phyloP scores from a whole-genome alignment of 2,329 filamentous ascomycete species.

The Penicillium sp. region DNA sequence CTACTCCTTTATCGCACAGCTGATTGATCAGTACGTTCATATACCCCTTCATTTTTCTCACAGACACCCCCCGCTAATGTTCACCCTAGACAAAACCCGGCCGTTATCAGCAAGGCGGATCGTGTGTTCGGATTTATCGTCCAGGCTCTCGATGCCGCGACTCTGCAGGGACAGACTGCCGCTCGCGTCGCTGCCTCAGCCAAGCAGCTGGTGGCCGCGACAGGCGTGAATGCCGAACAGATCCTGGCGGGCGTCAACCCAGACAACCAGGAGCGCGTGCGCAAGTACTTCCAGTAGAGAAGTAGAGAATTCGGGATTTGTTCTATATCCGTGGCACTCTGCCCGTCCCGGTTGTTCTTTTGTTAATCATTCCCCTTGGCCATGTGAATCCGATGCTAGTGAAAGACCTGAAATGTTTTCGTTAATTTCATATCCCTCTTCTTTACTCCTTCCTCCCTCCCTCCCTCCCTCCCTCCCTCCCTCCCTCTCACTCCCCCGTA shows the following conservation, averaged over 20 bases:
- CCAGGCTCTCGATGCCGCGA: constrained; percentile 88
- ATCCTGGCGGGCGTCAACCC: constrained; percentile 75
- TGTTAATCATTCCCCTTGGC: constrained; percentile 27
- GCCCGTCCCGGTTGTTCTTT: constrained; percentile 14
- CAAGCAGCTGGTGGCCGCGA: constrained; percentile 74
- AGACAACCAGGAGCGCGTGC: constrained; percentile 79
- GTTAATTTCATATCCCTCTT: constrained; percentile 17
- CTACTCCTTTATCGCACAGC: constrained; percentile 85
- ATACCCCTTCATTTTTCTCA: constrained; percentile 4
- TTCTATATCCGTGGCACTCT: constrained; percentile 25
- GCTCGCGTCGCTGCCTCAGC: constrained; percentile 75
- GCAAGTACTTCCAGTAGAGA: constrained; percentile 72
- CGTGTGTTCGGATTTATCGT: constrained; percentile 85
- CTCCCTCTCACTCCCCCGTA: not conserved
- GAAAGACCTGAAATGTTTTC: constrained; percentile 22
- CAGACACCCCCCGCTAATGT: constrained; percentile 14
- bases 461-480: not conserved
- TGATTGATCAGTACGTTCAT: constrained; percentile 87
- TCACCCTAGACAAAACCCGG: constrained; percentile 74
- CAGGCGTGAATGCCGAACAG: constrained; percentile 75
- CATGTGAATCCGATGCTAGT: constrained; percentile 32
- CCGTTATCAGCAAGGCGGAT: constrained; percentile 74
- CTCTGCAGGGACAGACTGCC: constrained; percentile 82
- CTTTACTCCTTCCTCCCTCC: not conserved
- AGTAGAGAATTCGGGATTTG: constrained; percentile 48